Percentiles rank a stretch among this genome's conserved stretches.
Conservation (phyloP, 805 yeast genomes). For the Teunomyces barrocoloradensis region DNA sequence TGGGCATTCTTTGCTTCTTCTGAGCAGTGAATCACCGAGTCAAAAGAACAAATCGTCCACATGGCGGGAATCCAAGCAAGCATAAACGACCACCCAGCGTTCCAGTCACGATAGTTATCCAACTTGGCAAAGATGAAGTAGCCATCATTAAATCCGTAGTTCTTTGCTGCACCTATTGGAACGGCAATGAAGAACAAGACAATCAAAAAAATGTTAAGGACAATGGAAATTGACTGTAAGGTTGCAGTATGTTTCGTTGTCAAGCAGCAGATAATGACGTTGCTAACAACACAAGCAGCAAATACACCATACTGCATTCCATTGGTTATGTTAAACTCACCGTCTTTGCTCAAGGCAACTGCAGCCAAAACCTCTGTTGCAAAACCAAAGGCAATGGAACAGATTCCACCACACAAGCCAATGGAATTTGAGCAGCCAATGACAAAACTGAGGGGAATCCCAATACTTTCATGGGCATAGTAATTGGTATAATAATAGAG, state of each 20-base stretch:
- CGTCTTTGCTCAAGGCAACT: constrained; percentile 53
- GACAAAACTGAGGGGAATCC: constrained; percentile 55
- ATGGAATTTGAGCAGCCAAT: constrained; percentile 68
- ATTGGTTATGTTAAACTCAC: constrained; percentile 51
- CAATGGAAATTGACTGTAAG: constrained; percentile 58
- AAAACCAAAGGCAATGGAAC: constrained; percentile 70
- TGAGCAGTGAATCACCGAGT: constrained; percentile 68
- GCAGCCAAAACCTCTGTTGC: constrained; percentile 58
- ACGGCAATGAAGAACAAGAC: constrained; percentile 58
- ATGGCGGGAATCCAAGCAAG: constrained; percentile 63
- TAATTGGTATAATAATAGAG: constrained; percentile 66
- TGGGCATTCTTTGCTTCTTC: constrained; percentile 68
- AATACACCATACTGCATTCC: constrained; percentile 63
- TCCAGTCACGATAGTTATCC: constrained; percentile 53
- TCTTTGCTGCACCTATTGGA: constrained; percentile 53
- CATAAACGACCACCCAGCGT: constrained; percentile 57
- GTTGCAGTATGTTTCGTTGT: constrained; percentile 57
- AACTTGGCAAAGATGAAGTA: constrained; percentile 54
- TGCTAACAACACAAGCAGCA: constrained; percentile 56
- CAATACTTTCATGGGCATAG: constrained; percentile 55
- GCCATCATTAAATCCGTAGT: constrained; percentile 34
- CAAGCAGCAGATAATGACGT: constrained; percentile 51
- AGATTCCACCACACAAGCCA: constrained; percentile 64
- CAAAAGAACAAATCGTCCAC: constrained; percentile 77
- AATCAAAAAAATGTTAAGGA: constrained; percentile 52